phyloP scores from a whole-genome alignment of 768 basidiomycete genomes.

The Pleurotus citrinopileatus region DNA sequence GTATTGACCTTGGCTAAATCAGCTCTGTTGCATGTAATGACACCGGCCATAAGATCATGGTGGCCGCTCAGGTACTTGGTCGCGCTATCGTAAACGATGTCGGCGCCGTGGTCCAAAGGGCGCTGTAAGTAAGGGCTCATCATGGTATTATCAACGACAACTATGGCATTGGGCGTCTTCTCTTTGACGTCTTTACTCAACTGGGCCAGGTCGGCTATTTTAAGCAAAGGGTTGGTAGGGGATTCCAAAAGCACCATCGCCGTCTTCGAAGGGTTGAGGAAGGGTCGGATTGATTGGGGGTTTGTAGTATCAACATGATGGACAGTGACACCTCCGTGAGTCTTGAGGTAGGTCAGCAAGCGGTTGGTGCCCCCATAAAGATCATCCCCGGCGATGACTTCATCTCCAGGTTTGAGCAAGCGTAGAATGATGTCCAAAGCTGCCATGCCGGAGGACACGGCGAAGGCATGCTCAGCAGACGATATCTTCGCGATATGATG shows the following conservation, averaged over 20 bases:
- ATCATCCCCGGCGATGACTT: constrained; percentile 95
- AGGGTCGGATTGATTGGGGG: constrained; percentile 56
- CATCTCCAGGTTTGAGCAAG: constrained; percentile 91
- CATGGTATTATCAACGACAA: constrained; percentile 98
- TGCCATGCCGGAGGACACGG: constrained; percentile 97
- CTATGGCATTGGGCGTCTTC: constrained; percentile 71
- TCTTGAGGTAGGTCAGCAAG: constrained; percentile 83
- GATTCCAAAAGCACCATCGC: constrained; percentile 97
- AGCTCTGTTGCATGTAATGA: constrained; percentile 88
- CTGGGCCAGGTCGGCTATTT: constrained; percentile 84
- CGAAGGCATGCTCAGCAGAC: constrained; percentile 84
- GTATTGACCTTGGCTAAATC: constrained; percentile 76
- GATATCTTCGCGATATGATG: constrained; percentile 98
- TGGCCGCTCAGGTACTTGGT: constrained; percentile 98
- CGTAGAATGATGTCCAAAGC: constrained; percentile 94
- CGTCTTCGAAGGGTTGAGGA: constrained; percentile 70
- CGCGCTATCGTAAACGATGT: constrained; percentile 96
- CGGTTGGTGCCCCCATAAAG: constrained; percentile 98
- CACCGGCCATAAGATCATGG: constrained; percentile 98
- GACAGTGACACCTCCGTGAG: constrained; percentile 84
- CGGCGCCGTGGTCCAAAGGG: constrained; percentile 93
- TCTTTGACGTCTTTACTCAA: constrained; percentile 86
- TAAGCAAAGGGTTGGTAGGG: constrained; percentile 95
- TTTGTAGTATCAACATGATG: constrained; percentile 94
- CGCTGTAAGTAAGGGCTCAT: constrained; percentile 98